A percentile compares a stretch with the other conserved stretches of the same genome.
Conservation (phyloP, 2,329 filamentous ascomycete species). For the Penicillium freii region DNA sequence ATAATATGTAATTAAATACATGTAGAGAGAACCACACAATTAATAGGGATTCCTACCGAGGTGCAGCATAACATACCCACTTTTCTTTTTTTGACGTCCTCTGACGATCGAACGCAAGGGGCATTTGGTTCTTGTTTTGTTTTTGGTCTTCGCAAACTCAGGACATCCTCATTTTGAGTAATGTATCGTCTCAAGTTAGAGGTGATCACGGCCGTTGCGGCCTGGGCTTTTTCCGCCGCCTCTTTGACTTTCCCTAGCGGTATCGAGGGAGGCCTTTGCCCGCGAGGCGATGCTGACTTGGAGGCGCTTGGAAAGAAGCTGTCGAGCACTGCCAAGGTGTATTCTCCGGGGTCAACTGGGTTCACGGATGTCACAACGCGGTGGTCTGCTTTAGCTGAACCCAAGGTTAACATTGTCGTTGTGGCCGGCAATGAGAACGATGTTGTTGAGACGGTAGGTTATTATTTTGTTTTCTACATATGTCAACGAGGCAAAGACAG, state of each 20-base stretch:
- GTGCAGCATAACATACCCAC: background rate
- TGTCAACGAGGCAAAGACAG: slow-evolving; percentile 1
- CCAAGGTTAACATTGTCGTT: slow-evolving; percentile 49
- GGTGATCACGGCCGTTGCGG: slow-evolving; percentile 23
- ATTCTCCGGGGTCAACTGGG: slow-evolving; percentile 42
- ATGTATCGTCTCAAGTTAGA: background rate
- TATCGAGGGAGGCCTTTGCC: slow-evolving; percentile 6
- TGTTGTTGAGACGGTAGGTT: slow-evolving; percentile 49
- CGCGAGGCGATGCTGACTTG: slow-evolving; percentile 17
- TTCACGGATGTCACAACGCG: slow-evolving; percentile 43
- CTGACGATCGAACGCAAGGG: background rate
- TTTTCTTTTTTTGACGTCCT: background rate
- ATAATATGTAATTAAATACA: background rate
- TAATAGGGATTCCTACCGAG: background rate
- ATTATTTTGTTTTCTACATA: background rate
- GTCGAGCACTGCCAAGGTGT: slow-evolving; percentile 45
- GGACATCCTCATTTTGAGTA: background rate
- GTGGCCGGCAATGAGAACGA: slow-evolving; percentile 51
- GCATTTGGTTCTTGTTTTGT: background rate
- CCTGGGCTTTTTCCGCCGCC: slow-evolving; percentile 23
- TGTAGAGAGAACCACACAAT: background rate
- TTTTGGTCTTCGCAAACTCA: background rate
- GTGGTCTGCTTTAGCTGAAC: slow-evolving; percentile 49
- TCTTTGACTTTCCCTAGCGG: slow-evolving; percentile 6
- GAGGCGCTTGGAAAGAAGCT: slow-evolving; percentile 22